A percentile compares a stretch with the other conserved stretches of the same genome.
phyloP scores from a whole-genome alignment of 2,329 filamentous ascomycete species.

The Fusarium sp. region DNA sequence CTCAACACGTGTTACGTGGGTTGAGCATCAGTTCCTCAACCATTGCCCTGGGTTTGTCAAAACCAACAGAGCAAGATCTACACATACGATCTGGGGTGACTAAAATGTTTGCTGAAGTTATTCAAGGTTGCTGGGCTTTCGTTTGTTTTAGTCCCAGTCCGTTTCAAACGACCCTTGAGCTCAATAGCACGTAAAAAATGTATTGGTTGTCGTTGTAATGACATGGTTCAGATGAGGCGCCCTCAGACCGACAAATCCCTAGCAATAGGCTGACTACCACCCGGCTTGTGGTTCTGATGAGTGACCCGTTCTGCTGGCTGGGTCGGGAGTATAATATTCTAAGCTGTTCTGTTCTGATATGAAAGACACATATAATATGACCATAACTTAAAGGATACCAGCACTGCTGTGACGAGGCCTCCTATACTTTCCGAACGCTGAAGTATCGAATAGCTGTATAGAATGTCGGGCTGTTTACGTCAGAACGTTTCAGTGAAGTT shows the following conservation, averaged over 20 bases:
- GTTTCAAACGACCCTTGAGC: constrained; percentile 23
- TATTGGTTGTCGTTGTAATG: constrained; percentile 17
- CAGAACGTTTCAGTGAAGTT: constrained; percentile 4
- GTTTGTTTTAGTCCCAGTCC: constrained; percentile 28
- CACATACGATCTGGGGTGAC: constrained; percentile 21
- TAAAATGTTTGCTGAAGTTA: constrained; percentile 1
- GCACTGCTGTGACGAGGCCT: background rate
- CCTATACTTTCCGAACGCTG: background rate
- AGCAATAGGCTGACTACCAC: constrained; percentile 15
- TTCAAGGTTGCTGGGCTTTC: constrained; percentile 12
- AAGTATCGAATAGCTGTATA: background rate
- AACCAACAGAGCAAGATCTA: constrained; percentile 40
- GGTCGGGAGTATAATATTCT: background rate
- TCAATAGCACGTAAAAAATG: constrained; percentile 18
- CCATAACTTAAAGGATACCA: background rate
- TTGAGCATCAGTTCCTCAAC: constrained; percentile 24
- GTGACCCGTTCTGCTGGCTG: background rate
- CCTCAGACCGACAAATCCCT: background rate
- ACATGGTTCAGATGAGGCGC: constrained; percentile 11
- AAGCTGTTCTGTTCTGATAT: background rate
- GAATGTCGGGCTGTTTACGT: constrained; percentile 5
- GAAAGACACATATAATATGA: background rate
- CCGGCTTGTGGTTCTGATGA: constrained; percentile 6
- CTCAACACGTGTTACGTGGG: constrained; percentile 36
- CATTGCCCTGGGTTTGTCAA: constrained; percentile 28